phyloP scores from a whole-genome alignment of 768 basidiomycete species.

The Pholiota molesta region DNA sequence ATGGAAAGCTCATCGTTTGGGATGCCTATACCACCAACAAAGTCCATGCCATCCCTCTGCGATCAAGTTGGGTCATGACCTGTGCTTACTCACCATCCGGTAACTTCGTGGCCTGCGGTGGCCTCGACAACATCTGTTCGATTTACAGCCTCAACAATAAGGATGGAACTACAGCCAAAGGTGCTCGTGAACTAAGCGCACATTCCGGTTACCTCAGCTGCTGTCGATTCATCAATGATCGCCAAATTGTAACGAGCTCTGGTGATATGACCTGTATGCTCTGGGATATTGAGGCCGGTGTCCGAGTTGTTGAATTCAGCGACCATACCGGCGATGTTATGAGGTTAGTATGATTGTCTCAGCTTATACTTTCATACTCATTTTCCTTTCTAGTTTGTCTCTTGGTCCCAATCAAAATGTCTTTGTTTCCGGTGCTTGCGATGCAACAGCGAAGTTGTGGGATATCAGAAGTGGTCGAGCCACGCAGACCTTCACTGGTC shows the following conservation, averaged over 20 bases:
- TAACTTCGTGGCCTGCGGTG: conserved; percentile 97
- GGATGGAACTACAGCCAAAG: conserved; percentile 77
- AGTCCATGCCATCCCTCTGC: conserved; percentile 97
- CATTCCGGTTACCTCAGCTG: conserved; percentile 98
- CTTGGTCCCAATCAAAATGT: conserved; percentile 91
- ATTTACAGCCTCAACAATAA: conserved; percentile 94
- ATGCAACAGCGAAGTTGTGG: conserved; percentile 98
- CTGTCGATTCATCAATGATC: conserved; percentile 98
- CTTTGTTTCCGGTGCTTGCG: conserved; percentile 99
- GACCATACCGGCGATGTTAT: conserved; percentile 99
- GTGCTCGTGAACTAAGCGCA: conserved; percentile 93
- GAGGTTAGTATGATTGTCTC: conserved; percentile 63
- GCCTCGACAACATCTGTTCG: conserved; percentile 98
- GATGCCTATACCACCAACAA: conserved; percentile 99
- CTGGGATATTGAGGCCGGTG: conserved; percentile 99
- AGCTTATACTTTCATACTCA: conserved; percentile 18
- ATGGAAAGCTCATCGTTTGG: conserved; percentile 99
- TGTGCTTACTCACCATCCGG: conserved; percentile 98
- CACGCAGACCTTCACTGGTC: conserved; percentile 97
- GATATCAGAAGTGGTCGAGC: conserved; percentile 98
- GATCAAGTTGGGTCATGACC: conserved; percentile 99
- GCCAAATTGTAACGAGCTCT: conserved; percentile 97
- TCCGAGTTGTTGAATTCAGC: conserved; percentile 97
- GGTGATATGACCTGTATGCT: conserved; percentile 99
- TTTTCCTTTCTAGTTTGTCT: conserved; percentile 65